Percentiles rank a stretch among this genome's conserved stretches.
Evolutionary conservation across 1,284 basidiomycete species (phyloP).

Genomic region (Ustilago bromivora): DNA sequence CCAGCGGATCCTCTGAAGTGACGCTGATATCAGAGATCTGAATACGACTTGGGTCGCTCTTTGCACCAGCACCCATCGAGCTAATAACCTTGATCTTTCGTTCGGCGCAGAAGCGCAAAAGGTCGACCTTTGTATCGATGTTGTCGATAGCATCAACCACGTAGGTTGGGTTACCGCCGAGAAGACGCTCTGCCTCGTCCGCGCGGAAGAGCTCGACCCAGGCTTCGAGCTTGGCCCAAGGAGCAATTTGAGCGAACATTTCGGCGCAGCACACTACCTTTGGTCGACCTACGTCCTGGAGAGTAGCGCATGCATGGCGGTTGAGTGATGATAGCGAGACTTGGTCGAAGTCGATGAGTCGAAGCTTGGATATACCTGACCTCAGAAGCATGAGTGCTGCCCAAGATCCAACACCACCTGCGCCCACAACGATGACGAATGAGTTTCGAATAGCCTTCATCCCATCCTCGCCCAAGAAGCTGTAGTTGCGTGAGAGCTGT

Average conservation of each 20-base stretch:
- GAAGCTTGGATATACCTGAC: constrained; percentile 62
- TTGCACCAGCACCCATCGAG: constrained; percentile 97
- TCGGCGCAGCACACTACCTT: constrained; percentile 87
- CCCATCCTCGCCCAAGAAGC: constrained; percentile 90
- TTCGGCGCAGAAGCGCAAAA: constrained; percentile 64
- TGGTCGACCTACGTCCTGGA: constrained; percentile 90
- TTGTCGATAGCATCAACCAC: constrained; percentile 82
- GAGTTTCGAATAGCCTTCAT: constrained; percentile 83
- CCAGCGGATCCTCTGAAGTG: constrained; percentile 94
- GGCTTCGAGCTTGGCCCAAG: constrained; percentile 76
- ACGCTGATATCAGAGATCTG: constrained; percentile 93
- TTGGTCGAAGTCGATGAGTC: constrained; percentile 69
- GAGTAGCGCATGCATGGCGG: constrained; percentile 86
- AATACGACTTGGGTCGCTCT: constrained; percentile 91
- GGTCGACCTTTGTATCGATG: constrained; percentile 82
- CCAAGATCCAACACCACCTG: constrained; percentile 96
- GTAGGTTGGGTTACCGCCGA: constrained; percentile 60
- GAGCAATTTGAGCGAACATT: constrained; percentile 78
- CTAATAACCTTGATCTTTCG: constrained; percentile 75
- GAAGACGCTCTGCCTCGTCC: constrained; percentile 48
- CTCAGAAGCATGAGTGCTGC: constrained; percentile 83
- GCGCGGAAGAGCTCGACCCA: constrained; percentile 62
- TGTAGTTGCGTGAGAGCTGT: constrained; percentile 91
- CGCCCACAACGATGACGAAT: constrained; percentile 89
- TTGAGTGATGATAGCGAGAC: constrained; percentile 74